A percentile compares a stretch with the other conserved stretches of the same genome.
Evolutionary conservation across 164 flowering plant genomes (phyloP).

Genomic region (Vitis cinerea): DNA sequence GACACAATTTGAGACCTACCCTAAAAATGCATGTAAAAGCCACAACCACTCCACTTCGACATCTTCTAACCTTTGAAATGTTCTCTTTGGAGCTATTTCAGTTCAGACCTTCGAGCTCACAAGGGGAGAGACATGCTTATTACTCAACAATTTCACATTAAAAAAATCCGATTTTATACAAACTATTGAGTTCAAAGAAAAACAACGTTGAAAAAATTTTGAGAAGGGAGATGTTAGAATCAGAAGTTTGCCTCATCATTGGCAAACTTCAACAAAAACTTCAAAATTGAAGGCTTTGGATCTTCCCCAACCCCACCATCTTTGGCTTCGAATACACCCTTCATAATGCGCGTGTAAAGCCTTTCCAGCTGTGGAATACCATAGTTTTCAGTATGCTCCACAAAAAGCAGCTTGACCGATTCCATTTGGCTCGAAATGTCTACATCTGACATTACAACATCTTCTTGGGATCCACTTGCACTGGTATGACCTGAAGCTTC

Average conservation of each 20-base stretch:
- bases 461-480: conserved; percentile 27
- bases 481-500: conserved; percentile 19
- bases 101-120: no score
- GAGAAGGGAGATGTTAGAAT: background rate
- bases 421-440: conserved; percentile 51
- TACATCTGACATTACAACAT: conserved; percentile 43
- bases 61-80: no score
- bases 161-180: conserved; percentile 30
- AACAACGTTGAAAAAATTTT: background rate
- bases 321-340: conserved; percentile 58
- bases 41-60: no score
- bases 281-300: conserved; percentile 50
- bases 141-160: conserved; percentile 11
- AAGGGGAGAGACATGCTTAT: background rate
- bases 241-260: conserved; percentile 66
- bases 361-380: conserved; percentile 90
- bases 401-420: conserved; percentile 48
- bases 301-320: conserved; percentile 23
- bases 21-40: no score
- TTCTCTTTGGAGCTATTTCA: no score
- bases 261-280: conserved; percentile 54
- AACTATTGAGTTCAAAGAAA: background rate
- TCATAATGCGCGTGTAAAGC: conserved; percentile 70
- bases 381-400: conserved; percentile 56
- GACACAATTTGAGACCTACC: no score